phyloP scores from a whole-genome alignment of 306 rosid genomes.

The Inga leiocalycina region DNA sequence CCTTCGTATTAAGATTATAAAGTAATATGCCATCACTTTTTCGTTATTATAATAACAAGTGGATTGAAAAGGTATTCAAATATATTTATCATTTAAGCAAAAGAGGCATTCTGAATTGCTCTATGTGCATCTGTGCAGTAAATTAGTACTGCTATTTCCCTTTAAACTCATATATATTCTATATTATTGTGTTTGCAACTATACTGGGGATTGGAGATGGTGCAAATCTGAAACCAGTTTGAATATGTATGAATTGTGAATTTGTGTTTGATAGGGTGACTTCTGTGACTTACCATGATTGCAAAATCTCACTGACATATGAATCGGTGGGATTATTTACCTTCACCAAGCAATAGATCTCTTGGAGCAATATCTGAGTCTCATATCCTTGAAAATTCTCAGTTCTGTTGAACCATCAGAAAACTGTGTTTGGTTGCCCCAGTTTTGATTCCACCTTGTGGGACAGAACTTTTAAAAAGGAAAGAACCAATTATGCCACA shows the following conservation, averaged over 20 bases:
- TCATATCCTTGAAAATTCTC: constrained; percentile 51
- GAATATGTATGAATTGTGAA: not conserved
- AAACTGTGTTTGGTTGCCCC: constrained; percentile 54
- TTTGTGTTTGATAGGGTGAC: not conserved
- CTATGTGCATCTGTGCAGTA: not conserved
- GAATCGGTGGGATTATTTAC: constrained; percentile 45
- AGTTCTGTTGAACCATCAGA: constrained; percentile 56
- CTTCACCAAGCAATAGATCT: constrained; percentile 49
- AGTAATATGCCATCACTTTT: not conserved
- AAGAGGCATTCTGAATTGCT: not conserved
- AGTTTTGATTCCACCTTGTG: constrained; percentile 50
- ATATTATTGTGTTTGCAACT: not conserved
- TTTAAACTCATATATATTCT: not conserved
- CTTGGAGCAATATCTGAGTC: constrained; percentile 42
- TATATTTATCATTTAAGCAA: not conserved
- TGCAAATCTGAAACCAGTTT: not conserved
- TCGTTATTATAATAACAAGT: not conserved
- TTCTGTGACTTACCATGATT: not conserved
- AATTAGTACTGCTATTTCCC: not conserved
- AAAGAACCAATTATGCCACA: constrained; percentile 28
- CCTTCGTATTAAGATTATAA: not conserved
- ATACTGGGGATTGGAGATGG: not conserved
- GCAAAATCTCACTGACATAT: constrained; percentile 51
- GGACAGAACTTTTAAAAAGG: constrained; percentile 51
- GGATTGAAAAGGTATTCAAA: not conserved